phyloP scores from a whole-genome alignment of 2,329 filamentous ascomycete species.

The Hypocrella siamensis region DNA sequence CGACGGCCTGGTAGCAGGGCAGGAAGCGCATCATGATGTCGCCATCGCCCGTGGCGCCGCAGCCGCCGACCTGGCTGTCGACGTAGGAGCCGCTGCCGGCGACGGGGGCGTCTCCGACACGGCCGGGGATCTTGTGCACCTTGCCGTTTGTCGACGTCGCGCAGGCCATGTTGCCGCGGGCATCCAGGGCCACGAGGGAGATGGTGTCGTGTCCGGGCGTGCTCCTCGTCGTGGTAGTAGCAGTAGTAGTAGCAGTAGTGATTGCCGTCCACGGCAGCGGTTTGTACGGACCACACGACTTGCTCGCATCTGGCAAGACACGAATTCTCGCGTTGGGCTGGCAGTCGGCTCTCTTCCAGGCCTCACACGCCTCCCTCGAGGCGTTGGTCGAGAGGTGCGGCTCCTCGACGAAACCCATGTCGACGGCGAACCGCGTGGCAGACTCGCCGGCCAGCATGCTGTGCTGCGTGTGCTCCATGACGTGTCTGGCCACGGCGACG shows the following conservation, averaged over 20 bases:
- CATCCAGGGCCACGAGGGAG: conserved; percentile 31
- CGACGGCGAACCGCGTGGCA: conserved; percentile 34
- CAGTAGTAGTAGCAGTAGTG: not conserved
- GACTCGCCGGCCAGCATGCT: conserved; percentile 35
- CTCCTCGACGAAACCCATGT: conserved; percentile 32
- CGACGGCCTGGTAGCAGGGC: conserved; percentile 41
- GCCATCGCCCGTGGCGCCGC: conserved; percentile 40
- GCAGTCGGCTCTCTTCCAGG: conserved; percentile 26
- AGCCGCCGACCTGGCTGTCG: conserved; percentile 35
- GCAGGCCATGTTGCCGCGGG: conserved; percentile 30
- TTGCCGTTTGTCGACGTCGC: conserved; percentile 41
- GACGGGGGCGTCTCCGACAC: conserved; percentile 40
- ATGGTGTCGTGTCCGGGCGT: conserved; percentile 31
- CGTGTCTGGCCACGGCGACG: conserved; percentile 31
- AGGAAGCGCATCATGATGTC: conserved; percentile 42
- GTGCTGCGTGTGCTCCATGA: conserved; percentile 35
- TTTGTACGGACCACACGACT: conserved; percentile 30
- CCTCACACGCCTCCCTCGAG: conserved; percentile 22
- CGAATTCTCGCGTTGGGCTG: conserved; percentile 35
- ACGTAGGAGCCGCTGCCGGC: conserved; percentile 38
- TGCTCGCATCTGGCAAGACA: conserved; percentile 25
- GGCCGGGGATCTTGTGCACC: conserved; percentile 35
- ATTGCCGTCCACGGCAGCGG: conserved; percentile 10
- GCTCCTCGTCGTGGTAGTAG: conserved; percentile 1
- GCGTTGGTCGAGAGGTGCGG: conserved; percentile 25